Evolutionary conservation across 2,329 filamentous ascomycete species (phyloP).

Genomic region (Trichocomaceae sp.): DNA sequence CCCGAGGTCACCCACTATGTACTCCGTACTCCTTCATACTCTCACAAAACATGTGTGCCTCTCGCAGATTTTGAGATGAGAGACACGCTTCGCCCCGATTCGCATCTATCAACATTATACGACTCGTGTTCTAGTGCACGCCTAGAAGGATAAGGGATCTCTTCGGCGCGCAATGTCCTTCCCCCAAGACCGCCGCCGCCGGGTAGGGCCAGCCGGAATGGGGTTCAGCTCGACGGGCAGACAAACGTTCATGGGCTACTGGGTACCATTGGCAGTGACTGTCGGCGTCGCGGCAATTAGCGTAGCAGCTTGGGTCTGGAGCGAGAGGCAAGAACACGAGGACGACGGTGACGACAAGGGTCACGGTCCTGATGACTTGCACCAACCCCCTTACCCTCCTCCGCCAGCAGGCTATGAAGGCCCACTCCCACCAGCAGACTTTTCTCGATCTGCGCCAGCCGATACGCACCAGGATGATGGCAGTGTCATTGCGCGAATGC

Average conservation of each 20-base stretch:
- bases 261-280: constrained; percentile 81
- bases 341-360: constrained; percentile 58
- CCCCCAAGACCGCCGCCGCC: constrained; percentile 33
- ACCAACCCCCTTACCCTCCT: constrained; percentile 1
- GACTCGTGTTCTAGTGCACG: constrained; percentile 6
- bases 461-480: constrained; percentile 40
- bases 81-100: neutral
- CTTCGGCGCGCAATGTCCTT: constrained; percentile 34
- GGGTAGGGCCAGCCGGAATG: constrained; percentile 25
- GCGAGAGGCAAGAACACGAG: constrained; percentile 70
- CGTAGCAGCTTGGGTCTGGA: constrained; percentile 88
- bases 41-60: neutral
- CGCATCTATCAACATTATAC: constrained; percentile 14
- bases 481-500: constrained; percentile 68
- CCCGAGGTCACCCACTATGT: constrained; percentile 29
- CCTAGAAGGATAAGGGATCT: neutral
- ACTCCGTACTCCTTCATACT: neutral
- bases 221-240: constrained; percentile 38
- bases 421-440: constrained; percentile 22
- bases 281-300: constrained; percentile 82
- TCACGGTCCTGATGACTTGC: constrained; percentile 23
- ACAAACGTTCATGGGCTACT: constrained; percentile 56
- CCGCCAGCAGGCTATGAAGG: constrained; percentile 13
- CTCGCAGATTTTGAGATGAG: constrained; percentile 4
- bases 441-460: constrained; percentile 30